Evolutionary conservation across 352 stramenopile genomes (phyloP).

Genomic region (Phytophthora constricta): DNA sequence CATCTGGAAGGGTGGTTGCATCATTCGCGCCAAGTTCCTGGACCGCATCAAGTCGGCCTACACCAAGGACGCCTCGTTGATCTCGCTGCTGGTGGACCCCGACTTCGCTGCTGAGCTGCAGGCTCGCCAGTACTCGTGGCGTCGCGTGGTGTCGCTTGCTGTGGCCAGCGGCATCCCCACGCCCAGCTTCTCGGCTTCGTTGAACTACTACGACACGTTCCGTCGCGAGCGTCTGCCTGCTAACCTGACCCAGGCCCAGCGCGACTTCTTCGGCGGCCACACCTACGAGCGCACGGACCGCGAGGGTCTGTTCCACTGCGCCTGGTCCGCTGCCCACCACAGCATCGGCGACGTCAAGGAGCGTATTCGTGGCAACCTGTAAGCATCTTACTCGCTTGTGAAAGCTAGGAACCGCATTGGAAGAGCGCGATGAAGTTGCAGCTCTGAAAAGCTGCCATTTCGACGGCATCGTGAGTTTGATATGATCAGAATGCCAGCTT

Average conservation of each 20-base stretch:
- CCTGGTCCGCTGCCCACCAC: slow-evolving; percentile 98
- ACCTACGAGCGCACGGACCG: slow-evolving; percentile 97
- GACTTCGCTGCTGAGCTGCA: slow-evolving; percentile 97
- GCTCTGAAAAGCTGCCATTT: slow-evolving; percentile 21
- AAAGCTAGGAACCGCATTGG: slow-evolving; percentile 16
- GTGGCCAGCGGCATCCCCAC: slow-evolving; percentile 94
- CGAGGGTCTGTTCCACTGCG: slow-evolving; percentile 96
- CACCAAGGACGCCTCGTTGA: slow-evolving; percentile 89
- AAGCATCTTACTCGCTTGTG: slow-evolving; percentile 37
- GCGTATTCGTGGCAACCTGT: slow-evolving; percentile 93
- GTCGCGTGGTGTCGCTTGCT: slow-evolving; percentile 96
- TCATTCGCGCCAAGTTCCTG: slow-evolving; percentile 98
- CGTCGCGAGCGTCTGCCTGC: slow-evolving; percentile 93
- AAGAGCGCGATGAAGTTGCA: slow-evolving; percentile 14
- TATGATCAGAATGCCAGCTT: slow-evolving; percentile 43
- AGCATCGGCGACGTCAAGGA: slow-evolving; percentile 96
- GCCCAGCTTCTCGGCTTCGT: slow-evolving; percentile 91
- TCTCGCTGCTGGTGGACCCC: slow-evolving; percentile 97
- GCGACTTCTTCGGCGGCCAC: slow-evolving; percentile 99
- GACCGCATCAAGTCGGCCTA: slow-evolving; percentile 98
- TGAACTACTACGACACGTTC: slow-evolving; percentile 99
- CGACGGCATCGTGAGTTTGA: slow-evolving; percentile 34
- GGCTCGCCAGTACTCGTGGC: slow-evolving; percentile 95
- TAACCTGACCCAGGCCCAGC: slow-evolving; percentile 99
- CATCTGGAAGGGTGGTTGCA: slow-evolving; percentile 99